Base-by-base conservation (phyloP, 768 basidiomycete genomes). In the Imleria badia region DNA sequence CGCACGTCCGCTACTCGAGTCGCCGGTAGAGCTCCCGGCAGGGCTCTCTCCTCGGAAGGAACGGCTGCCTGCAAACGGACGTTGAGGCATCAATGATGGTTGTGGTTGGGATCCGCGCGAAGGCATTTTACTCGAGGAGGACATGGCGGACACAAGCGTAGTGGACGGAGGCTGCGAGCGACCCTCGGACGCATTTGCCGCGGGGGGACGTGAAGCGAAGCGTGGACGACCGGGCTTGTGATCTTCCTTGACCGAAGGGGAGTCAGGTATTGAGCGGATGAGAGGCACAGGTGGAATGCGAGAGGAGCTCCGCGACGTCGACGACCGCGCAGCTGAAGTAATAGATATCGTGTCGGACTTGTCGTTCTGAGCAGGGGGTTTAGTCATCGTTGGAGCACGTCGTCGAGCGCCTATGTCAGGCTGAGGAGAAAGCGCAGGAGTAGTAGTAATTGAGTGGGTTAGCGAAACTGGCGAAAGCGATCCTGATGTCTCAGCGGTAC, bases 11-110 rank as follows among this genome's bases (percentile, higher is more conserved):
- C 84, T 88, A 57, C 89, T 92, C 55, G 90, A 91, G 65, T 87
- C 90, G 8, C 91, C 91, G 14, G 87, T 90, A 30, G 91, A 93
- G 66, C 90, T 92, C 13, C 70, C 70, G 0, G 87, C 86, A 13
- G 90, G 90, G 63, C 89, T 91, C 55, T 86, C 80, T 13, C 85
- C 75, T 29, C 73, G 70, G 23, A 68, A 6, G 12, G 63, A 53
- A 30, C 74, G 65, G 45, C 63, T 72, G 34, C 71, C 60, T 7
- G 74, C 83, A 65, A 90, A 91, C 7, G 89, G 88, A 55, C 80
- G 81, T 9, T 68, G 72, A 5, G 78, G 76, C 58, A 65, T 57
- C 12, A 66, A 53, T 22, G 65, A 56, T 19, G 58, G 59, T 39
- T 58, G 58, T 19, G 58, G 59, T 39, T 58, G 58, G 56, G 59